A percentile compares a stretch with the other conserved stretches of the same genome.
Evolutionary conservation across 2,329 filamentous ascomycete species (phyloP).

Genomic region (Stachybotrys chlorohalonatus): DNA sequence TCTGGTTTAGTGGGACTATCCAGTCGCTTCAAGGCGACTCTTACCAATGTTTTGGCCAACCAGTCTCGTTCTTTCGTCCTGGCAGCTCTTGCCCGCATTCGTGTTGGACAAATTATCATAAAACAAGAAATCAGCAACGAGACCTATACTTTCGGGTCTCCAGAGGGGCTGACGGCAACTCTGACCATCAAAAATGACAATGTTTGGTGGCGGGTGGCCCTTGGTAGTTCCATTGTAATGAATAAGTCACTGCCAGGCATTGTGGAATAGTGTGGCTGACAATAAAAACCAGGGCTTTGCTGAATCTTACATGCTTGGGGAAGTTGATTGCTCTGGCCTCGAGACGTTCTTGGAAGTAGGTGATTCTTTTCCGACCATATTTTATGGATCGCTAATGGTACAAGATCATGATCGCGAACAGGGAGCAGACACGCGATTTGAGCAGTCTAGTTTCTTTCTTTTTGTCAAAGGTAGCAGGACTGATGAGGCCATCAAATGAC

Average conservation of each 20-base stretch:
- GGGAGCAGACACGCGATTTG: slow-evolving; percentile 54
- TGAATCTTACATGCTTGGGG: slow-evolving; percentile 64
- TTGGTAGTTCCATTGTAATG: slow-evolving; percentile 1
- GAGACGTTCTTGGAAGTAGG: slow-evolving; percentile 58
- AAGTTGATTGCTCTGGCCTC: slow-evolving; percentile 57
- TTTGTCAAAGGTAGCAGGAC: slow-evolving; percentile 45
- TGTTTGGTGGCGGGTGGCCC: slow-evolving; percentile 1
- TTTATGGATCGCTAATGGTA: neutral
- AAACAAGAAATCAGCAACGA: neutral
- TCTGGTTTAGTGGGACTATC: neutral
- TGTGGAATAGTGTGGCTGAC: neutral
- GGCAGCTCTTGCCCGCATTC: slow-evolving; percentile 1
- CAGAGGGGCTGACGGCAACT: neutral
- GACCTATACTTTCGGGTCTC: neutral
- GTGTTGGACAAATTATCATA: slow-evolving; percentile 1
- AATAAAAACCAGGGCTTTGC: slow-evolving; percentile 46
- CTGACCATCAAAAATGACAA: neutral
- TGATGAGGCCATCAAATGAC: slow-evolving; percentile 50
- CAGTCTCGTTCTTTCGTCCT: slow-evolving; percentile 1
- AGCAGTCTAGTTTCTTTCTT: slow-evolving; percentile 53
- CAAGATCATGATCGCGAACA: slow-evolving; percentile 62
- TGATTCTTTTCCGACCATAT: neutral
- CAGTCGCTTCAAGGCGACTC: neutral
- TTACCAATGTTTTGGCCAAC: neutral
- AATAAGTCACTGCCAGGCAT: too few relatives aligned